A percentile compares a stretch with the other conserved stretches of the same genome.
These are phyloP conservation scores for Xerocomellus intermedius DNA, from an alignment of 768 basidiomycete species.

Conservation along the genomic window DNA sequence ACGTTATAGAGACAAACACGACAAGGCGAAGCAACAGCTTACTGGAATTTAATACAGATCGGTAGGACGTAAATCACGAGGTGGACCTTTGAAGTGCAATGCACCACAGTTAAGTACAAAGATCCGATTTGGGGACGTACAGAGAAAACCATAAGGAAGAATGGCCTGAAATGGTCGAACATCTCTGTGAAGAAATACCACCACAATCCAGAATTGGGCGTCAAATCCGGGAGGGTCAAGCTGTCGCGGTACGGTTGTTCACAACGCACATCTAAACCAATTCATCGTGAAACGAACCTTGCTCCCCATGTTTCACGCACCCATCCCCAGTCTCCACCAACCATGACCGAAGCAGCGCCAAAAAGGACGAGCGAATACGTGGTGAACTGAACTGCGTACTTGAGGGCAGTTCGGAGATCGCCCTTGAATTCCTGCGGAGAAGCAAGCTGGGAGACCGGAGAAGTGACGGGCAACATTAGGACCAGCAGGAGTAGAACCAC, in stretches of 20 bases:
- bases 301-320: slow-evolving; percentile 81
- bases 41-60: slow-evolving; percentile 87
- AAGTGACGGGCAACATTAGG: slow-evolving; percentile 58
- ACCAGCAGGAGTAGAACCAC: slow-evolving; percentile 58
- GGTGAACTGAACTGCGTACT: slow-evolving; percentile 47
- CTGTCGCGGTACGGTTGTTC: slow-evolving; percentile 38
- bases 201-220: slow-evolving; percentile 92
- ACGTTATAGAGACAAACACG: not conserved
- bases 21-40: slow-evolving; percentile 20
- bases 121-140: slow-evolving; percentile 43
- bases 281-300: slow-evolving; percentile 44
- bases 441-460: slow-evolving; percentile 64
- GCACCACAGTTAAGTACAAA: not conserved
- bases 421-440: slow-evolving; percentile 45
- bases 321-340: slow-evolving; percentile 67
- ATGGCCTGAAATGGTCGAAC: slow-evolving; percentile 96
- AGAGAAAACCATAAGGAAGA: slow-evolving; percentile 93
- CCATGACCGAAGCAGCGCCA: slow-evolving; percentile 48
- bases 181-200: slow-evolving; percentile 99
- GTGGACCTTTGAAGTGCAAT: slow-evolving; percentile 57
- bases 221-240: slow-evolving; percentile 80
- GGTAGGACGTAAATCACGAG: slow-evolving; percentile 80
- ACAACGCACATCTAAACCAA: not conserved
- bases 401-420: slow-evolving; percentile 3
- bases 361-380: slow-evolving; percentile 48